These are phyloP conservation scores for Flaveria brownii DNA, from an alignment of 129 eudicot genomes.

Conservation along the genomic window DNA sequence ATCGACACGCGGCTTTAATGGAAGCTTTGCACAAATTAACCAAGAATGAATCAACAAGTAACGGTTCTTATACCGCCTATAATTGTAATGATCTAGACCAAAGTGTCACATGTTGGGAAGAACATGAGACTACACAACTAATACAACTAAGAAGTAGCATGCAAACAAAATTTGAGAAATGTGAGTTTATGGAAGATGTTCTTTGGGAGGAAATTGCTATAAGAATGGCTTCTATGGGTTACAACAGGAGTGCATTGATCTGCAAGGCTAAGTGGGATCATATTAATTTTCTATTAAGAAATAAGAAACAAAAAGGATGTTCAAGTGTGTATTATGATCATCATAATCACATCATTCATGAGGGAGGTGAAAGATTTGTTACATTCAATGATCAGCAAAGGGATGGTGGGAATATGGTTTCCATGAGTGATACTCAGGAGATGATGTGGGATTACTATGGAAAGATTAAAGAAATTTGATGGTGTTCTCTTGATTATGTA, in stretches of 20 bases:
- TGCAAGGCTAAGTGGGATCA: constrained; percentile 83
- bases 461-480: constrained; percentile 21
- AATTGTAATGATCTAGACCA: constrained; percentile 20
- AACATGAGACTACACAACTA: constrained; percentile 65
- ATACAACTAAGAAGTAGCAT: constrained; percentile 57
- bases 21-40: constrained; percentile 67
- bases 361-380: constrained; percentile 32
- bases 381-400: constrained; percentile 31
- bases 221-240: constrained; percentile 72
- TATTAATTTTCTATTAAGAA: constrained; percentile 42
- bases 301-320: constrained; percentile 51
- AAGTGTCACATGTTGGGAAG: constrained; percentile 46
- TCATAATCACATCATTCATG: constrained; percentile 32
- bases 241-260: constrained; percentile 45
- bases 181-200: constrained; percentile 51
- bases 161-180: constrained; percentile 68
- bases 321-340: constrained; percentile 30
- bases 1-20: constrained; percentile 70
- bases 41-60: constrained; percentile 37
- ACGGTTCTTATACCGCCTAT: not conserved
- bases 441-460: constrained; percentile 47
- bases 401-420: constrained; percentile 65
- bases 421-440: constrained; percentile 52
- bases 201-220: constrained; percentile 77
- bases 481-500: constrained; percentile 3